Base-by-base conservation (phyloP, 2,329 filamentous ascomycete genomes). In the Penicillium sp. region DNA sequence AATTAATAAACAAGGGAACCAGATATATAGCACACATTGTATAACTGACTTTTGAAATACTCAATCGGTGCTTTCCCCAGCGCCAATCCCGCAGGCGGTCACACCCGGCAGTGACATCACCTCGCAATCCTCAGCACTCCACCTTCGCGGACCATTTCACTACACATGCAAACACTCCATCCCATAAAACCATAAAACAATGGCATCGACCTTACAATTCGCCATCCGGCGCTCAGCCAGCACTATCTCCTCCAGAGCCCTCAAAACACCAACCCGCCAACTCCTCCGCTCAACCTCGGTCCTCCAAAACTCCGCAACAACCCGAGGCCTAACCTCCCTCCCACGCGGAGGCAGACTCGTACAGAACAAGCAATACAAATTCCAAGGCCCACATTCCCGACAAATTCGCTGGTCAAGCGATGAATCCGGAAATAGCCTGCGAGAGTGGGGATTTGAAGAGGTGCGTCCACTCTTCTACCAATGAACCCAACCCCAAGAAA, bases 371-470 rank as follows among this genome's bases (percentile, higher is more conserved):
- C 45, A 41, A 37, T 10, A 15, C 4, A 40, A 46, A 46, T n/a
- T 12, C 10, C 41, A 21, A 7, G 36, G 21, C 17, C 42, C 39
- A 15, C 45, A 12, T 9, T 7, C 27, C 13, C 37, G 30, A n/a
- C 60, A 64, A 41, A 33, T 49, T 4, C 67, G 66, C 9, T 55
- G 49, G 44, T 59, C 59, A n/a, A 68, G 61, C 50, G 45, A 60
- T 33, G 34, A 53, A 3, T 33, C 54, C 13, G 27, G 27, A 2
- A 4, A 32, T 7, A 44, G 24, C n/a, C 55, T 69, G 18, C 61
- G 58, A 24, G 43, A 66, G 47, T 70, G 68, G 65, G 63, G 58
- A 6, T 73, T 72, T 41, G 69, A 73, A 58, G 69, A 73, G 33
- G 70, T 72, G 68, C 33, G 59, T 46, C 32, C 4, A 37, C 34